Percentiles rank a stretch among this genome's conserved stretches.
Conservation (phyloP, 2,329 filamentous ascomycete genomes). For the Colletotrichum lupini region DNA sequence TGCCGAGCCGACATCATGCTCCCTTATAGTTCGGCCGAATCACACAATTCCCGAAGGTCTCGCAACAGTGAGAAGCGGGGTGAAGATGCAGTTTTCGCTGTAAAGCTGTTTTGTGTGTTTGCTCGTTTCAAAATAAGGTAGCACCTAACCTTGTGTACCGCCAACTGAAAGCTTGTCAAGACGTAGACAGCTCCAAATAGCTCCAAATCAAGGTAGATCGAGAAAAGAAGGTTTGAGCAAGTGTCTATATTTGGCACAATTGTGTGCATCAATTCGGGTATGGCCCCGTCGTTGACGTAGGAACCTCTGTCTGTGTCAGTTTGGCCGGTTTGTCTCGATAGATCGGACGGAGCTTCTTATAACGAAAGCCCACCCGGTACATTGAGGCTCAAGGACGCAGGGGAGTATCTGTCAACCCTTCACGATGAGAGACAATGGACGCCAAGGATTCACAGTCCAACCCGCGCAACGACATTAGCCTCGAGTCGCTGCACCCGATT, state of each 20-base stretch:
- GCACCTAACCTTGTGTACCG: conserved; percentile 9
- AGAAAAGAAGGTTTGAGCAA: neutral
- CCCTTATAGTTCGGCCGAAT: neutral
- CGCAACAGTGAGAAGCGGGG: neutral
- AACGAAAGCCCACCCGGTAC: neutral
- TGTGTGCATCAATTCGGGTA: neutral
- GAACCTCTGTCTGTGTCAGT: neutral
- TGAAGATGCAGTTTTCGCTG: neutral
- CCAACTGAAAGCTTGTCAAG: neutral
- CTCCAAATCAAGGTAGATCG: neutral
- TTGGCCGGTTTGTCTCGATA: neutral
- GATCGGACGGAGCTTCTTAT: conserved; percentile 19
- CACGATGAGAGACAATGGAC: conserved; percentile 11
- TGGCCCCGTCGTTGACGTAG: neutral
- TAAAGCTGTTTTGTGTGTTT: conserved; percentile 18
- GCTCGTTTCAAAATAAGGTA: conserved; percentile 12
- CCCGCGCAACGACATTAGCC: conserved; percentile 7
- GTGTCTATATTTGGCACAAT: conserved; percentile 8
- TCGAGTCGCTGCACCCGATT: conserved; percentile 13
- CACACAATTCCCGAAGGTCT: neutral
- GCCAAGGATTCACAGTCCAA: conserved; percentile 4
- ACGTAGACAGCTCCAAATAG: neutral
- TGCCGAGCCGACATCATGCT: neutral
- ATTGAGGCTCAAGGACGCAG: no score
- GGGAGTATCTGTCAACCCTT: neutral